Percentiles rank a stretch among this genome's conserved stretches.
Evolutionary conservation across 2,329 filamentous ascomycete species (phyloP).

Genomic region (Claviceps quebecensis): DNA sequence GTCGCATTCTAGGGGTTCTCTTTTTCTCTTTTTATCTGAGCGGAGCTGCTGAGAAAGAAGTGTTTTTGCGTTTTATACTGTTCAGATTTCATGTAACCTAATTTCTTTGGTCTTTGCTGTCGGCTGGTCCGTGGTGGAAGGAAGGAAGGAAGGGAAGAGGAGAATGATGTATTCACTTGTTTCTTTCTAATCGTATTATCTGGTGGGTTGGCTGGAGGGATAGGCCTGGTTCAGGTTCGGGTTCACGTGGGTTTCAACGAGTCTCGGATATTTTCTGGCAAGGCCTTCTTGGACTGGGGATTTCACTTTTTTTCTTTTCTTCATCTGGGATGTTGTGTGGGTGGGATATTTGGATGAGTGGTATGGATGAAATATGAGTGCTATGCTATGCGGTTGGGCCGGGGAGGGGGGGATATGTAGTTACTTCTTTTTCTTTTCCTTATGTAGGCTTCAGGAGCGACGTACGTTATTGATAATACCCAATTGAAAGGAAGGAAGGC

Average conservation of each 20-base stretch:
- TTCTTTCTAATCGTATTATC: background rate
- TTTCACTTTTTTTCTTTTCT: background rate
- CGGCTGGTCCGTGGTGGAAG: slow-evolving; percentile 19
- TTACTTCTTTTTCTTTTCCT: background rate
- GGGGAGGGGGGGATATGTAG: background rate
- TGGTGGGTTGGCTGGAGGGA: background rate
- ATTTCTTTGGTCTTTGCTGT: slow-evolving; percentile 14
- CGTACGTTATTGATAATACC: no score
- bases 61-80: background rate
- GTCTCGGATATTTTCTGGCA: background rate
- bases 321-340: background rate
- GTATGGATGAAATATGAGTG: slow-evolving; percentile 4
- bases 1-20: background rate
- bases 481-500: no score
- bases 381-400: background rate
- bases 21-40: background rate
- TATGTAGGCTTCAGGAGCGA: no score
- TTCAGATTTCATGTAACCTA: slow-evolving; percentile 8
- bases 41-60: slow-evolving; percentile 1
- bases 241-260: background rate
- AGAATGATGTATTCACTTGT: background rate
- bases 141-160: background rate
- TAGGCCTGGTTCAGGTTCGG: background rate
- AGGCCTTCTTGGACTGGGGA: background rate
- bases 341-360: slow-evolving; percentile 3